Evolutionary conservation across 2,329 filamentous ascomycete species (phyloP), one percentile per base, ranked within the genome.

Genomic region (Blastomyces parvus): DNA sequence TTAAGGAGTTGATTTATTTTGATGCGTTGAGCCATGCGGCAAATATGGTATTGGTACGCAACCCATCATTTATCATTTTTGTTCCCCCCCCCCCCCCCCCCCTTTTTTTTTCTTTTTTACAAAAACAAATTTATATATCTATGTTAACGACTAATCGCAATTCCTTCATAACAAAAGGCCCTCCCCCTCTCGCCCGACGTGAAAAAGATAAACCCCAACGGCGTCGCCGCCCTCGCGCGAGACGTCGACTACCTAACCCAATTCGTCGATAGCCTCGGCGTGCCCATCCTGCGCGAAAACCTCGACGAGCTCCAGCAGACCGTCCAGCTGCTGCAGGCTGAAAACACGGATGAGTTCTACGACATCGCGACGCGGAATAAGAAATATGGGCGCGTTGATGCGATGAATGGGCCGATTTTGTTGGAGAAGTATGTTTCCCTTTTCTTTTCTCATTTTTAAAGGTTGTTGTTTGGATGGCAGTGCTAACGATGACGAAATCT

Each of bases 1-100:
- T 99, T 76, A 97, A 97, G 74, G 91, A 96, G 74, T 86, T 97
- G 63, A 96, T 99, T 70, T 97, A 99, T 78, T 97, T 96, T 72
- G 94, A 97, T 73, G 94, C 94, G 0, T 83, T 99, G 44, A 91
- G 87, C 62, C 94, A 99, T 75, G 91, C 94, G 1, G 88, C 90
- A 3, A 89, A 89, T 66, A 90, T 89, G 75, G 94, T 97, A 63
- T 77, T 96, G 66, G 88, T 89, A 73, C 69, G 82, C 22, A n/a
- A n/a, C n/a, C n/a, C n/a, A n/a, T 8, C 4, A 42, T 17, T 4
- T 42, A 17, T 42, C 3, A 17, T 42, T 17, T 17, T 14, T 5
- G 17, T 2, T 14, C 40, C 11, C 14, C 40, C 11, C n/a, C n/a
- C n/a, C n/a, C n/a, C n/a, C n/a, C 40, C 11, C 6, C 4, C n/a